Evolutionary conservation across 495 filamentous ascomycete species (phyloP).

Genomic region (Penicillium bovifimosum): DNA sequence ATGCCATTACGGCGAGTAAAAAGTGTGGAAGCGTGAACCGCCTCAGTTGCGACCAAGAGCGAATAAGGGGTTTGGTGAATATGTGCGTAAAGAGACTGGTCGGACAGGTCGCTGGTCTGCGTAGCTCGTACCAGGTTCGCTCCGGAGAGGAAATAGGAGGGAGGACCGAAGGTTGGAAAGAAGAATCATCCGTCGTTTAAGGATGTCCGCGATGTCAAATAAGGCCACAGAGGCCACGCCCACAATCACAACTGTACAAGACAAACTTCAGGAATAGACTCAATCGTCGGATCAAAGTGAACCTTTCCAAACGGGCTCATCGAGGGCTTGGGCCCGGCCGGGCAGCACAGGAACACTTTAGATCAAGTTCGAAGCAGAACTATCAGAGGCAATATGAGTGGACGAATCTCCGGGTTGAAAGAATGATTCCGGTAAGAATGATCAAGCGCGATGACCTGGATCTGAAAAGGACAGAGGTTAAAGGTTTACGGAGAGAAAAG

Average conservation of each 20-base stretch:
- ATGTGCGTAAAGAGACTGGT: neutral
- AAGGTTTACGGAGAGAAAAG: constrained; percentile 6
- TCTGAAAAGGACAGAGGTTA: constrained; percentile 4
- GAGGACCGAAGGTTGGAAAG: neutral
- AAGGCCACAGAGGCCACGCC: neutral
- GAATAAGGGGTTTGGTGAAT: too few species aligned
- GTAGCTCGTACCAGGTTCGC: neutral
- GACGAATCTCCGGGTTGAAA: neutral
- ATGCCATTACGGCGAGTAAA: constrained; percentile 6
- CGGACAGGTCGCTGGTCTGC: neutral
- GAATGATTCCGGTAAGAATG: constrained; percentile 6
- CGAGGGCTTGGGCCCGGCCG: neutral
- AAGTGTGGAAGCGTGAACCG: neutral
- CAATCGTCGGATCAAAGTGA: neutral
- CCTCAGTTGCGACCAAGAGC: too few species aligned
- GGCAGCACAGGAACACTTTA: neutral
- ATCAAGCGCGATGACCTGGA: constrained; percentile 4
- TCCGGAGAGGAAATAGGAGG: neutral
- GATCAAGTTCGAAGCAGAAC: neutral
- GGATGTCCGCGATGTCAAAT: neutral
- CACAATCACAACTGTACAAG: neutral
- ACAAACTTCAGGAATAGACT: neutral
- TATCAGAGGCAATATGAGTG: neutral
- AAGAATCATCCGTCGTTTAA: neutral
- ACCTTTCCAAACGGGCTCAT: constrained; percentile 1